These are phyloP conservation scores for Mucor saturninus DNA, from an alignment of 371 early-diverging fungal species.

Conservation along the genomic window DNA sequence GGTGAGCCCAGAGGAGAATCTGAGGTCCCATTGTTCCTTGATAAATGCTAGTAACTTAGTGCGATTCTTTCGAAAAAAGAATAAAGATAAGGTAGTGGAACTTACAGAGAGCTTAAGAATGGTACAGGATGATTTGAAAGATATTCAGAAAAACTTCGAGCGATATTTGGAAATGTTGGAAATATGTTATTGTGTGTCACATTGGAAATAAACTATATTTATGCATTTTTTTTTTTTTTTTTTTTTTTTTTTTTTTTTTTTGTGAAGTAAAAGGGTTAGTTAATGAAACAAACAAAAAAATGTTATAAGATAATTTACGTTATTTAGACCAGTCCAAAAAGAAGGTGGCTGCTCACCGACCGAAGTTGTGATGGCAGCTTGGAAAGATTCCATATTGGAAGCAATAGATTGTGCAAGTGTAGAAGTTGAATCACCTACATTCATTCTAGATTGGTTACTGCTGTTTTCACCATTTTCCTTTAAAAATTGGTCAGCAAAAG, in stretches of 20 bases:
- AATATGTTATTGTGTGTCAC: conserved; percentile 54
- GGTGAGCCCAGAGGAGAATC: conserved; percentile 10
- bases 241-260: too few species aligned
- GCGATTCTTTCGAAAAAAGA: neutral
- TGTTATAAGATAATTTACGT: conserved; percentile 23
- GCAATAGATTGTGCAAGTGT: conserved; percentile 12
- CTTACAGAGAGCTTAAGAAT: conserved; percentile 41
- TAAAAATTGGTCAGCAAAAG: conserved; percentile 20
- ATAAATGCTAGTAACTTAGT: neutral
- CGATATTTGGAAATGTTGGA: conserved; percentile 54
- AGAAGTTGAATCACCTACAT: conserved; percentile 1
- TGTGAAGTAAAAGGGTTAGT: neutral
- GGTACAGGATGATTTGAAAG: conserved; percentile 46
- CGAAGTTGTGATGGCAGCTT: conserved; percentile 14
- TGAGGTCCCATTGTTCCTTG: conserved; percentile 14
- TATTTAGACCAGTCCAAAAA: conserved; percentile 53
- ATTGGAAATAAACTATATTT: conserved; percentile 50
- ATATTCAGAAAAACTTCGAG: conserved; percentile 54
- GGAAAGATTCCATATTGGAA: conserved; percentile 22
- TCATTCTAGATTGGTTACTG: conserved; percentile 1
- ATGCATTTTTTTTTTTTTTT: neutral
- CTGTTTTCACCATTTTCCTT: conserved; percentile 3
- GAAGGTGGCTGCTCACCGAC: conserved; percentile 27
- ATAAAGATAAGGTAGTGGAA: neutral
- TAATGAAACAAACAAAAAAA: neutral